These are phyloP conservation scores for Ephemerocybe angulata DNA, from an alignment of 768 basidiomycete genomes.

Conservation along the genomic window DNA sequence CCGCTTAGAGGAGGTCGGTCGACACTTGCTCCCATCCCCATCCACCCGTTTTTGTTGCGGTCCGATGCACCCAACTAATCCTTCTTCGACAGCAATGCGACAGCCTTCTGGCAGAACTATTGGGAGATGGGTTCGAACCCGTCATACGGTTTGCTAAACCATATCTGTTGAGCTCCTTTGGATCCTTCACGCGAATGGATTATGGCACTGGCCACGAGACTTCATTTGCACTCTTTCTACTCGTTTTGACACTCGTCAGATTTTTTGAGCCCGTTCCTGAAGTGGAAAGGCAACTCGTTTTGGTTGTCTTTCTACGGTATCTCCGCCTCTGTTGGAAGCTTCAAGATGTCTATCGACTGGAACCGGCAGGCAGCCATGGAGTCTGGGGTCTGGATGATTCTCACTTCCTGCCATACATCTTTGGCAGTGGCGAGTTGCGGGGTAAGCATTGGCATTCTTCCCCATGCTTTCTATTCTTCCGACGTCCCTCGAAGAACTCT, in stretches of 20 bases:
- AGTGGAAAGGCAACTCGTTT: constrained; percentile 58
- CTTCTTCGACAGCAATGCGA: constrained; percentile 46
- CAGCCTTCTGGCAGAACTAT: constrained; percentile 43
- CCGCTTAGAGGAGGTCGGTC: constrained; percentile 67
- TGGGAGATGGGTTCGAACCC: constrained; percentile 41
- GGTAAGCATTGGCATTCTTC: constrained; percentile 37
- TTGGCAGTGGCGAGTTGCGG: constrained; percentile 87
- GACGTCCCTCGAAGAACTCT: constrained; percentile 1
- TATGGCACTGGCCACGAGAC: constrained; percentile 97
- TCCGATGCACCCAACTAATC: constrained; percentile 8
- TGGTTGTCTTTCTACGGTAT: constrained; percentile 76
- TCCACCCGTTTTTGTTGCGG: constrained; percentile 7
- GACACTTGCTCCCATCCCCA: background rate
- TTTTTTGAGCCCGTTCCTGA: constrained; percentile 54
- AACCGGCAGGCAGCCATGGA: constrained; percentile 96
- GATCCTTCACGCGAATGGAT: constrained; percentile 87
- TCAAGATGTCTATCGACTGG: constrained; percentile 85
- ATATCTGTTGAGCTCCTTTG: constrained; percentile 80
- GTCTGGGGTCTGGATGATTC: constrained; percentile 98
- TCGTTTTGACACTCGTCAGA: constrained; percentile 66
- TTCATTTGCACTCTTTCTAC: constrained; percentile 77
- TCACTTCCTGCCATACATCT: constrained; percentile 82
- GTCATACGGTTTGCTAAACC: constrained; percentile 68
- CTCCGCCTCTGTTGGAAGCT: constrained; percentile 78
- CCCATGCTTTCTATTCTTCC: constrained; percentile 9